A percentile compares a stretch with the other conserved stretches of the same genome.
These are phyloP conservation scores for Gyrodon lividus DNA, from an alignment of 768 basidiomycete genomes.

Conservation along the genomic window DNA sequence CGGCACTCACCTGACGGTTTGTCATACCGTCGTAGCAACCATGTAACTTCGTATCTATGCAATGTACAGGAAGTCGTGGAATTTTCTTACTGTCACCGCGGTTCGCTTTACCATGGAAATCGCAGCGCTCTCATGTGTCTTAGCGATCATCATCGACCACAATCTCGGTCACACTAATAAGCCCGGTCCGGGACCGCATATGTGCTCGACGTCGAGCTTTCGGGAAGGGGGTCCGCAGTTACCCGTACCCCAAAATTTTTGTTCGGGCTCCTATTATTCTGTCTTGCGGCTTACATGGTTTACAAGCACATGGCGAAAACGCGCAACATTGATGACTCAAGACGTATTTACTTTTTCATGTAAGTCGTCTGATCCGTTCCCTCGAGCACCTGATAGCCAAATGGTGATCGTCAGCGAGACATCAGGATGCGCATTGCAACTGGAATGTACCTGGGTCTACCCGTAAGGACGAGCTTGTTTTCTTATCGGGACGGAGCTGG, in stretches of 20 bases:
- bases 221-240: background rate
- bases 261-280: constrained; percentile 7
- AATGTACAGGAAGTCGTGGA: constrained; percentile 9
- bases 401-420: background rate
- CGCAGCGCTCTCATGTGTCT: constrained; percentile 1
- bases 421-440: constrained; percentile 5
- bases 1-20: background rate
- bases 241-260: constrained; percentile 5
- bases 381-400: background rate
- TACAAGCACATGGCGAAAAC: constrained; percentile 7
- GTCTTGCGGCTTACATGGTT: constrained; percentile 1
- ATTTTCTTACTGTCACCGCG: background rate
- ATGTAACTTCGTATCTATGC: constrained; percentile 12
- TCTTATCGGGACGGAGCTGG: background rate
- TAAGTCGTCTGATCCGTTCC: background rate
- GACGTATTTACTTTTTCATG: constrained; percentile 7
- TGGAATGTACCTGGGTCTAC: constrained; percentile 6
- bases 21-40: background rate
- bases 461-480: background rate
- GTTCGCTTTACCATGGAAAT: constrained; percentile 2
- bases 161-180: constrained; percentile 5
- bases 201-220: constrained; percentile 5
- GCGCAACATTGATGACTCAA: background rate
- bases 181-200: constrained; percentile 3
- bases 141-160: constrained; percentile 1